These are phyloP conservation scores for Colletotrichum salicis DNA, from an alignment of 2,329 filamentous ascomycete genomes.

Conservation along the genomic window DNA sequence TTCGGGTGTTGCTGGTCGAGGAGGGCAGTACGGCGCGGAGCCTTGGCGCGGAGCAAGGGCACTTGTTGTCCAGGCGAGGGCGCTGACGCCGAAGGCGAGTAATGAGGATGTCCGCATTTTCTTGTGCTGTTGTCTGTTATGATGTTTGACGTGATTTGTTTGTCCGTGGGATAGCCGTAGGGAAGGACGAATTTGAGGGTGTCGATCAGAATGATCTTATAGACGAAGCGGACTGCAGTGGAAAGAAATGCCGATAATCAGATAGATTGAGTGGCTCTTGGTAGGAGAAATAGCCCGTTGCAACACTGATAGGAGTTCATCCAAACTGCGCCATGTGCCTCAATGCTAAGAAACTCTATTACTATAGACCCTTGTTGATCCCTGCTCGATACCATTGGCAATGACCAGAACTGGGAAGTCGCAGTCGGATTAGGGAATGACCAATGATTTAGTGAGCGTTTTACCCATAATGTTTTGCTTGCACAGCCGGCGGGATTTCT, in stretches of 20 bases:
- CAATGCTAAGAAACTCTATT: slow-evolving; percentile 29
- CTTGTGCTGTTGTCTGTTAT: not conserved
- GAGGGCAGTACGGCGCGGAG: slow-evolving; percentile 24
- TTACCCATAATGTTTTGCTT: not conserved
- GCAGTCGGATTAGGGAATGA: not conserved
- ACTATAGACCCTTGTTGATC: not conserved
- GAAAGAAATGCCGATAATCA: slow-evolving; percentile 7
- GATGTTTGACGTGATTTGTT: not conserved
- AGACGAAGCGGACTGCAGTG: slow-evolving; percentile 7
- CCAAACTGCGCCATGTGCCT: slow-evolving; percentile 11
- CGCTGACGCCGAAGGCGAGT: slow-evolving; percentile 15
- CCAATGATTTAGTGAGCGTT: not conserved
- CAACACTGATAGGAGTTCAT: slow-evolving; percentile 12
- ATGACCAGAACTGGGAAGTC: not conserved
- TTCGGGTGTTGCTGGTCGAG: slow-evolving; percentile 1
- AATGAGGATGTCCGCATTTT: slow-evolving; percentile 7
- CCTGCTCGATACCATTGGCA: not conserved
- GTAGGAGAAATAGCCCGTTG: not conserved
- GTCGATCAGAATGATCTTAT: not conserved
- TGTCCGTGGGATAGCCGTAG: not conserved
- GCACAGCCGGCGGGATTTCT: not conserved
- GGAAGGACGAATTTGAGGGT: not conserved
- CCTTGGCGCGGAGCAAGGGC: not conserved
- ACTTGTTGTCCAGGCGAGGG: slow-evolving; percentile 19
- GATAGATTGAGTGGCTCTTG: slow-evolving; percentile 1